A percentile compares a stretch with the other conserved stretches of the same genome.
phyloP scores from a whole-genome alignment of 805 yeast genomes.

The Saccharomycopsis sp. region DNA sequence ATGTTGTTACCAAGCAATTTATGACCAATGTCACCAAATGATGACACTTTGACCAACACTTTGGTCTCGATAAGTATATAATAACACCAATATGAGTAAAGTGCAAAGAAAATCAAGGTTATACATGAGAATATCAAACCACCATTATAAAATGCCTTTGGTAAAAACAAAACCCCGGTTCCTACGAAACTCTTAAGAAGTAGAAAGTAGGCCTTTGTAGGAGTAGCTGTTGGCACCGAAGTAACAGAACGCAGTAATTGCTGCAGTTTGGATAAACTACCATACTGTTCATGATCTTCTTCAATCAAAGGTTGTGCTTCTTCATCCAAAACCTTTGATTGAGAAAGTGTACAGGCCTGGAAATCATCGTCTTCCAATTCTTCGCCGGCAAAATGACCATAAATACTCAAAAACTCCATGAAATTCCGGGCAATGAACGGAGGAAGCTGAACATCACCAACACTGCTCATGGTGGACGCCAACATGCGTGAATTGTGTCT shows the following conservation, averaged over 20 bases:
- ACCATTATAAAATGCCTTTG: conserved; percentile 66
- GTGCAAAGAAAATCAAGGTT: conserved; percentile 53
- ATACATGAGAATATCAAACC: conserved; percentile 55
- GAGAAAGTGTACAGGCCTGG: conserved; percentile 36
- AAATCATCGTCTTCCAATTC: conserved; percentile 65
- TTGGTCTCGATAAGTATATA: conserved; percentile 56
- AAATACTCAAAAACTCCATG: conserved; percentile 67
- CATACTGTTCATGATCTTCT: not conserved
- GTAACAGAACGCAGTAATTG: conserved; percentile 9
- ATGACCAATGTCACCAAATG: conserved; percentile 75
- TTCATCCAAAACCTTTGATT: conserved; percentile 26
- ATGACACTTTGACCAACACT: conserved; percentile 51
- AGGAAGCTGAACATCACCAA: conserved; percentile 1
- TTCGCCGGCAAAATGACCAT: conserved; percentile 87
- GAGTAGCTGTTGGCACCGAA: conserved; percentile 49
- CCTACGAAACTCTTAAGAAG: conserved; percentile 72
- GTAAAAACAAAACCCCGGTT: conserved; percentile 67
- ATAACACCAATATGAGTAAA: conserved; percentile 75
- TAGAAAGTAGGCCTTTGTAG: conserved; percentile 63
- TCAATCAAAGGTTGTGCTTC: conserved; percentile 28
- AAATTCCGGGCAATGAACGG: conserved; percentile 64
- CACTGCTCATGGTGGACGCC: not conserved
- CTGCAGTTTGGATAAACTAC: not conserved
- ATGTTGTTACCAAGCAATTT: conserved; percentile 59
- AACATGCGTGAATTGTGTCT: not conserved